Evolutionary conservation across 2,329 filamentous ascomycete genomes (phyloP).

Genomic region (Corinectria fuckeliana): DNA sequence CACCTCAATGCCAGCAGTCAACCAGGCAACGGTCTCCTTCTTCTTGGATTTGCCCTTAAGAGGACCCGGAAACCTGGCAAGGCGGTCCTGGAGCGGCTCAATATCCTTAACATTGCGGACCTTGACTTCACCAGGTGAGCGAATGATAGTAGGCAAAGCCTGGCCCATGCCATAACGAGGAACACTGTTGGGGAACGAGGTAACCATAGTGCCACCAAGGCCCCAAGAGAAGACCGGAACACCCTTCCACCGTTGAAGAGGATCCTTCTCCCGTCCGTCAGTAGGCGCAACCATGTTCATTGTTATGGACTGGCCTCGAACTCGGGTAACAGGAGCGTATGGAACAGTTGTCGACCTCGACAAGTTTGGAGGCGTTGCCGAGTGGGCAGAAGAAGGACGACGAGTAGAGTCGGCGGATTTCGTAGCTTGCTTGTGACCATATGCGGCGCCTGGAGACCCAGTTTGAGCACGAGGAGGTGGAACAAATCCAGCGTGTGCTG

Average conservation of each 20-base stretch:
- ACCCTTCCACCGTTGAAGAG: slow-evolving; percentile 89
- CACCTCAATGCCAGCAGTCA: slow-evolving; percentile 75
- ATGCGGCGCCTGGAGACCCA: slow-evolving; percentile 62
- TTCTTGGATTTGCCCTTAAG: slow-evolving; percentile 91
- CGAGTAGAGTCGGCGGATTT: slow-evolving; percentile 52
- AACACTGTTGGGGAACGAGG: slow-evolving; percentile 86
- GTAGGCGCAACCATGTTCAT: slow-evolving; percentile 67
- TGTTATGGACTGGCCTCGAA: slow-evolving; percentile 60
- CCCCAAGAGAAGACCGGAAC: slow-evolving; percentile 87
- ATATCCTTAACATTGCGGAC: slow-evolving; percentile 78
- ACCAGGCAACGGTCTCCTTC: slow-evolving; percentile 87
- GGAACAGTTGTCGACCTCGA: slow-evolving; percentile 35
- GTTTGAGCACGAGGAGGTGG: slow-evolving; percentile 67
- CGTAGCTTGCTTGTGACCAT: slow-evolving; percentile 44
- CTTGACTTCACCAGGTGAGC: slow-evolving; percentile 81
- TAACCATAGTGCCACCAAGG: slow-evolving; percentile 81
- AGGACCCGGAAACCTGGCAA: slow-evolving; percentile 88
- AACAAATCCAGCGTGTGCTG: slow-evolving; percentile 50
- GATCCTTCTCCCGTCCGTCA: slow-evolving; percentile 74
- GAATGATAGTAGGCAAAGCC: slow-evolving; percentile 76
- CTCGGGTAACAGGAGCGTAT: slow-evolving; percentile 46
- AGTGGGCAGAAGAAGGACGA: slow-evolving; percentile 61
- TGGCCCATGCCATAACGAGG: slow-evolving; percentile 83
- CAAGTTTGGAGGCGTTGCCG: slow-evolving; percentile 46
- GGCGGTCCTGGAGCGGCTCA: slow-evolving; percentile 71